These are phyloP conservation scores for Myxozyma neglecta DNA, from an alignment of 805 yeast species.

Conservation along the genomic window DNA sequence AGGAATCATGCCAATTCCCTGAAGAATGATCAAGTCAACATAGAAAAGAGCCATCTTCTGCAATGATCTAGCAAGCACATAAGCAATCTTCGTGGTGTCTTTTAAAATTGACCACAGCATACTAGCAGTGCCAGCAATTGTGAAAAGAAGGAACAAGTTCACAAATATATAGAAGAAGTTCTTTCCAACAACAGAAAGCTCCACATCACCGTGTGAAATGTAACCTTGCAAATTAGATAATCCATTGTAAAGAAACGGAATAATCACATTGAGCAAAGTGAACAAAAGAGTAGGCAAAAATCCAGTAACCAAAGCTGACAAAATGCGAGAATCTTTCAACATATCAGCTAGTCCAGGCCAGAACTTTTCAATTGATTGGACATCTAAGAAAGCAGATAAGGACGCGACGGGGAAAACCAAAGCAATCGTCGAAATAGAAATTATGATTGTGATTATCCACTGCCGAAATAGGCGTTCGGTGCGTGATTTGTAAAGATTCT, in stretches of 20 bases:
- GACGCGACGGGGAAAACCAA: conserved; percentile 82
- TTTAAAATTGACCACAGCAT: conserved; percentile 75
- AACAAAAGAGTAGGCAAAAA: conserved; percentile 88
- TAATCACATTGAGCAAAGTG: conserved; percentile 74
- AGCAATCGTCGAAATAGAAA: conserved; percentile 67
- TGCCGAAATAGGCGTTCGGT: conserved; percentile 65
- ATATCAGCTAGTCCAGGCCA: conserved; percentile 81
- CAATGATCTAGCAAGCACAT: conserved; percentile 78
- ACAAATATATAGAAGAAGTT: conserved; percentile 94
- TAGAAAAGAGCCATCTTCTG: conserved; percentile 80
- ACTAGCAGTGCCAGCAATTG: conserved; percentile 89
- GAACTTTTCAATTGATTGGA: conserved; percentile 71
- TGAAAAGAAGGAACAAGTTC: conserved; percentile 88
- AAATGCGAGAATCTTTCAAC: conserved; percentile 65
- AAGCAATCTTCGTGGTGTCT: conserved; percentile 87
- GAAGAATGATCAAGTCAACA: conserved; percentile 79
- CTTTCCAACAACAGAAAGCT: conserved; percentile 82
- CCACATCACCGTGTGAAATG: conserved; percentile 90
- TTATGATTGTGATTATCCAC: conserved; percentile 62
- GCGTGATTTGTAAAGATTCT: conserved; percentile 77
- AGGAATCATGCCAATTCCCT: conserved; percentile 83
- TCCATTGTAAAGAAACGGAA: conserved; percentile 86
- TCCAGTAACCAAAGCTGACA: conserved; percentile 78
- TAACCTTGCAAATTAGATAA: conserved; percentile 82
- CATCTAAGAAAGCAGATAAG: conserved; percentile 76